Evolutionary conservation across 108 stramenopile species (phyloP).

Genomic region (Stephanodiscus minutulus): DNA sequence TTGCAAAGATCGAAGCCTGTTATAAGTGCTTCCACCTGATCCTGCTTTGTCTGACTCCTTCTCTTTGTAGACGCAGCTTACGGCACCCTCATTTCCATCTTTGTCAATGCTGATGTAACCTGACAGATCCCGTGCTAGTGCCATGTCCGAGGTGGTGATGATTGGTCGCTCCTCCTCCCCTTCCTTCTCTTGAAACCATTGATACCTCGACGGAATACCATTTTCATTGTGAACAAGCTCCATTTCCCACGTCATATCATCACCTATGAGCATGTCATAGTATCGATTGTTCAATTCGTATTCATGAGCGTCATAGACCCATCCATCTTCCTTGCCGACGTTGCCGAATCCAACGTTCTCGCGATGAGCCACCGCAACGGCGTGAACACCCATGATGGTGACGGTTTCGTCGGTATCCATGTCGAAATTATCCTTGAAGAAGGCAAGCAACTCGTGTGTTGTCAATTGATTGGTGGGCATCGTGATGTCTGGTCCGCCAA

Average conservation of each 20-base stretch:
- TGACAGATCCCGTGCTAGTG: slow-evolving; percentile 9
- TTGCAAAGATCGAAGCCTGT: neutral
- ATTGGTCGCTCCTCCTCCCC: slow-evolving; percentile 16
- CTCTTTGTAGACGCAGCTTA: slow-evolving; percentile 1
- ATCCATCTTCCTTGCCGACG: slow-evolving; percentile 33
- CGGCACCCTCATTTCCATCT: slow-evolving; percentile 1
- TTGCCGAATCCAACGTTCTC: slow-evolving; percentile 55
- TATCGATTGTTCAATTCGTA: slow-evolving; percentile 23
- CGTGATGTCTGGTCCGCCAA: slow-evolving; percentile 33
- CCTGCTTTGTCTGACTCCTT: no score
- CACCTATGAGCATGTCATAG: slow-evolving; percentile 14
- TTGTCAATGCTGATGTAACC: slow-evolving; percentile 9
- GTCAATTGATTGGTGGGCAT: slow-evolving; percentile 19
- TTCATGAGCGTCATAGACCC: slow-evolving; percentile 14
- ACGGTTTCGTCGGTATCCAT: slow-evolving; percentile 49
- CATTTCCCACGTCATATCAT: slow-evolving; percentile 8
- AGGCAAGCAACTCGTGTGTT: slow-evolving; percentile 36
- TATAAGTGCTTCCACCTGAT: slow-evolving; percentile 4
- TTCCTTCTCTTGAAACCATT: slow-evolving; percentile 30
- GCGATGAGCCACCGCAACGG: slow-evolving; percentile 46
- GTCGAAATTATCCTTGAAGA: slow-evolving; percentile 52
- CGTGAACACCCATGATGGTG: slow-evolving; percentile 66
- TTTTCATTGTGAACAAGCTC: slow-evolving; percentile 23
- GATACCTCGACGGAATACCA: slow-evolving; percentile 43
- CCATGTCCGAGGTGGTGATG: slow-evolving; percentile 22